These are phyloP conservation scores for Neurospora sp. DNA, from an alignment of 495 filamentous ascomycete species.

Conservation along the genomic window DNA sequence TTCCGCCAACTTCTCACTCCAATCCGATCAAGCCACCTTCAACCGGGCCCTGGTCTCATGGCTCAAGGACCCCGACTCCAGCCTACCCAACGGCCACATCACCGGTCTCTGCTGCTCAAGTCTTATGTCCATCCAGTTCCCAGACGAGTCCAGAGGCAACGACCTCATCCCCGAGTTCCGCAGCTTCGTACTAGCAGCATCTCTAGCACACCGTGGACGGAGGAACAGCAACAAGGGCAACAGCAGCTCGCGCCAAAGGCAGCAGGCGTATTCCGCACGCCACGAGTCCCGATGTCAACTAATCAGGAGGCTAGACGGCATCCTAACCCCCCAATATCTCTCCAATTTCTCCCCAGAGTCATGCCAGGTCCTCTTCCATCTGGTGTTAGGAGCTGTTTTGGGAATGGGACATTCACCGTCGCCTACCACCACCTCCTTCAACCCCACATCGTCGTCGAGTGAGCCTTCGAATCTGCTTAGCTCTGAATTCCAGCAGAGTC, in stretches of 20 bases:
- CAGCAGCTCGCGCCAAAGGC: conserved; percentile 1
- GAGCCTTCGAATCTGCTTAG: neutral
- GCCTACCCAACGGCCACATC: conserved; percentile 19
- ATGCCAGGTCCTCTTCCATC: conserved; percentile 21
- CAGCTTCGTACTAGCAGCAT: conserved; percentile 19
- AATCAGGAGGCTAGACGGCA: conserved; percentile 18
- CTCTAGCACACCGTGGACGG: conserved; percentile 17
- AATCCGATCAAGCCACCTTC: conserved; percentile 8
- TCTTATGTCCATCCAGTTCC: conserved; percentile 18
- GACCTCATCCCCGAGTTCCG: conserved; percentile 18
- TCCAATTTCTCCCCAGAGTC: conserved; percentile 6
- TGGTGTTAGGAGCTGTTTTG: conserved; percentile 20
- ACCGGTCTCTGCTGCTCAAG: conserved; percentile 22
- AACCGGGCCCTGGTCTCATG: conserved; percentile 17
- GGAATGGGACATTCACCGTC: conserved; percentile 13
- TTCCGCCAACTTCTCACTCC: conserved; percentile 13
- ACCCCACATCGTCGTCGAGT: neutral
- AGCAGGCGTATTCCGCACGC: conserved; percentile 3
- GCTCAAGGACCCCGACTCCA: conserved; percentile 16
- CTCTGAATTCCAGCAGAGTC: conserved; percentile 17
- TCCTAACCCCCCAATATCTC: conserved; percentile 21
- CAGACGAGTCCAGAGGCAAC: conserved; percentile 7
- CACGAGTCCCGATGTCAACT: conserved; percentile 19
- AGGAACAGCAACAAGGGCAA: neutral
- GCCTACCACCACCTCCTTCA: neutral